Evolutionary conservation across 768 basidiomycete species (phyloP).

Genomic region (Leccinum boreale): DNA sequence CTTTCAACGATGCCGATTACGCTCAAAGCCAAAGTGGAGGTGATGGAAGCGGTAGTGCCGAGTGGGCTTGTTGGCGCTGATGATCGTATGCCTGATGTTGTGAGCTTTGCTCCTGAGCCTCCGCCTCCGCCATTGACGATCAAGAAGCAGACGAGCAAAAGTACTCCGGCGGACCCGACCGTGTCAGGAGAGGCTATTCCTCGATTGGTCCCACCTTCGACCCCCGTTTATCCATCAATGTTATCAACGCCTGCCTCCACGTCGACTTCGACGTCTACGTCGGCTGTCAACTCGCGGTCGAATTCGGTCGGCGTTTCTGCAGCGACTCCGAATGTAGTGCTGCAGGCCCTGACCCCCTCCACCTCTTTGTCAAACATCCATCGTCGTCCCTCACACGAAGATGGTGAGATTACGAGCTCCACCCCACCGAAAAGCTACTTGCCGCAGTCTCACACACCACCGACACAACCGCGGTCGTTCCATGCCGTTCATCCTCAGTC

Average conservation of each 20-base stretch:
- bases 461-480: slow-evolving; percentile 49
- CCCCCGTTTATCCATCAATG: slow-evolving; percentile 2
- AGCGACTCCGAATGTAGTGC: not conserved
- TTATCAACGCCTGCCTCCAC: slow-evolving; percentile 13
- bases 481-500: slow-evolving; percentile 27
- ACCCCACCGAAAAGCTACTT: slow-evolving; percentile 34
- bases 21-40: slow-evolving; percentile 25
- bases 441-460: slow-evolving; percentile 42
- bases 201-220: not conserved
- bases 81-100: slow-evolving; percentile 19
- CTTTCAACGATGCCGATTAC: slow-evolving; percentile 10
- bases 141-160: slow-evolving; percentile 18
- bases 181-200: not conserved
- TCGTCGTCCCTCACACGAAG: slow-evolving; percentile 44
- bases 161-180: not conserved
- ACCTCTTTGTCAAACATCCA: slow-evolving; percentile 9
- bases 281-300: slow-evolving; percentile 21
- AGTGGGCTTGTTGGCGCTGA: slow-evolving; percentile 17
- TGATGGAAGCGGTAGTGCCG: slow-evolving; percentile 21
- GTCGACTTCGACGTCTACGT: slow-evolving; percentile 25
- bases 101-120: slow-evolving; percentile 30
- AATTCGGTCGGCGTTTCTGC: slow-evolving; percentile 21
- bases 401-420: slow-evolving; percentile 48
- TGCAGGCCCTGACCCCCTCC: not conserved
- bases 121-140: slow-evolving; percentile 31